These are phyloP conservation scores for Scleromitrula shiraiana DNA, from an alignment of 2,329 filamentous ascomycete species.

Conservation along the genomic window DNA sequence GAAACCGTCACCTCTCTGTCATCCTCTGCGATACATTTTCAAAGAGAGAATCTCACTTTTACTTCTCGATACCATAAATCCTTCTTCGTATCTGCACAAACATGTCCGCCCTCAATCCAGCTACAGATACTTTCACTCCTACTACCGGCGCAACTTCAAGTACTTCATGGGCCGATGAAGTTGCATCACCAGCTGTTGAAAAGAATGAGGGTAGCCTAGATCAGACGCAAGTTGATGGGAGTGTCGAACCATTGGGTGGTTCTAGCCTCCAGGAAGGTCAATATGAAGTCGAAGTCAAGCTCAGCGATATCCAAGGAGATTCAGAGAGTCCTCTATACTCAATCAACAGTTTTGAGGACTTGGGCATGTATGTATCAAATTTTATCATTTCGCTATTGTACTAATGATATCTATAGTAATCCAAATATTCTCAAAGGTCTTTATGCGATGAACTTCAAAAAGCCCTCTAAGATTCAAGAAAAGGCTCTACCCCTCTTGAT, in stretches of 20 bases:
- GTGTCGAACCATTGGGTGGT: conserved; percentile 34
- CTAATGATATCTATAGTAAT: conserved; percentile 33
- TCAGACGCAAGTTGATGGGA: conserved; percentile 38
- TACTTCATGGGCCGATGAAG: conserved; percentile 36
- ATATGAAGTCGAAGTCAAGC: conserved; percentile 86
- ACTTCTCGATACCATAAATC: no score
- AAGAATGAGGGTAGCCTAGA: conserved; percentile 13
- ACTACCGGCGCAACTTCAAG: conserved; percentile 6
- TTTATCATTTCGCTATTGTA: not conserved
- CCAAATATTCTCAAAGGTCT: conserved; percentile 68
- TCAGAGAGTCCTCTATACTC: conserved; percentile 83
- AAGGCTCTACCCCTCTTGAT: conserved; percentile 86
- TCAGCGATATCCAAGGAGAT: conserved; percentile 82
- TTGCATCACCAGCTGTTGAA: conserved; percentile 25
- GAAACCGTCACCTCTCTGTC: no score
- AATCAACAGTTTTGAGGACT: conserved; percentile 72
- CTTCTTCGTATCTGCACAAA: not conserved
- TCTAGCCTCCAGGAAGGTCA: conserved; percentile 60
- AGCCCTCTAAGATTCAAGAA: conserved; percentile 97
- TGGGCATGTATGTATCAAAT: conserved; percentile 57
- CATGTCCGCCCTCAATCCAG: not conserved
- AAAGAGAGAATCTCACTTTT: no score
- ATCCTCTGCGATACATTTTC: no score
- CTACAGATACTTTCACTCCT: not conserved
- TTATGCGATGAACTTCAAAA: conserved; percentile 75